Evolutionary conservation across 306 rosid species (phyloP), one percentile per base, ranked within the genome.

Genomic region (Crotalaria pallida): DNA sequence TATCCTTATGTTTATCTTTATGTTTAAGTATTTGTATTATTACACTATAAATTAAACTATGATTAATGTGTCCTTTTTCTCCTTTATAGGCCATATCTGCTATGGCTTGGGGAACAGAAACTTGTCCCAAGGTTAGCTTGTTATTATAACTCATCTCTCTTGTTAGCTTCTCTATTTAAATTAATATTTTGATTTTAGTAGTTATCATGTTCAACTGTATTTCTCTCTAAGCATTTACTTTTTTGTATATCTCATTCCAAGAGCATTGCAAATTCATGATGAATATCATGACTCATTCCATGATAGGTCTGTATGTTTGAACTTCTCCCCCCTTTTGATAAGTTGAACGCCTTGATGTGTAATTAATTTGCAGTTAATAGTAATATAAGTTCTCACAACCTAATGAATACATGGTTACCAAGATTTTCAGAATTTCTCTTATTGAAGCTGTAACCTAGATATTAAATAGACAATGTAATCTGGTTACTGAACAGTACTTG

Each of bases 51-150:
- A 36, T 55, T 66, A 40, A 56, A 56, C 56, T 21, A 1, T 21
- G 5, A 45, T 18, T 75, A 45, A 61, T 45, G 58, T 72, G 29
- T 16, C 18, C 4, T 40, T 61, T 53, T 41, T 72, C 23, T 75
- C 68, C 58, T 47, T 29, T 82, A 65, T 81, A 94, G 99, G 97
- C 99, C 6, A 81, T 94, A 55, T 82, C 99, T 22, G 97, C 97
- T 36, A 91, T 94, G 99, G 99, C 96, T 41, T 94, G 99, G 99
- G 99, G 99, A 45, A 94, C 99, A 10, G 89, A 85, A 88, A 83
- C 92, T 76, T 94, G 97, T 77, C 99, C 99, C 10, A 94, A 94
- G 97, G 98, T 92, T 75, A 36, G 44, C 73, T 69, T 76, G 69
- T 56, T 10, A 0, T 23, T 36, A 65, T 21, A 53, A 29, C 58